Evolutionary conservation across 805 yeast species (phyloP).

Genomic region (Candida rishiriensis): DNA sequence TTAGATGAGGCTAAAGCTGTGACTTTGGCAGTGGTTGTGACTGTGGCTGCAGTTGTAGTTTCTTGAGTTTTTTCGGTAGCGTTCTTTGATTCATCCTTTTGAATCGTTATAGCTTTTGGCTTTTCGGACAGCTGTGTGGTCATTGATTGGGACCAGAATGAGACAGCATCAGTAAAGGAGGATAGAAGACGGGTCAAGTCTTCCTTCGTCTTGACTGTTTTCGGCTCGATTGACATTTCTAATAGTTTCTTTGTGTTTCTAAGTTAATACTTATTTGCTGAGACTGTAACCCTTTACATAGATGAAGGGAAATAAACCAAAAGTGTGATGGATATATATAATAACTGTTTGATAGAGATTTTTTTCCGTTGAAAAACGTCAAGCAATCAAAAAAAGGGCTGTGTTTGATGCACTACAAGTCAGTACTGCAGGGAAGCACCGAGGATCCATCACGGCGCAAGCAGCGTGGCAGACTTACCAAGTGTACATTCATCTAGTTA

Average conservation of each 20-base stretch:
- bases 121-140: background rate
- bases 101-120: background rate
- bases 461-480: no score
- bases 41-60: background rate
- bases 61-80: background rate
- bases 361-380: background rate
- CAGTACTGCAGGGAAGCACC: no score
- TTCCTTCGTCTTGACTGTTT: slow-evolving; percentile 8
- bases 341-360: background rate
- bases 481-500: no score
- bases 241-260: background rate
- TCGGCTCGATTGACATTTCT: background rate
- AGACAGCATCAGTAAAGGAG: slow-evolving; percentile 17
- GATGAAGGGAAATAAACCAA: no score
- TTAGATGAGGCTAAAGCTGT: slow-evolving; percentile 18
- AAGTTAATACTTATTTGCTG: background rate
- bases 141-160: slow-evolving; percentile 15
- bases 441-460: no score
- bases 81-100: background rate
- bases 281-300: no score
- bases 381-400: no score
- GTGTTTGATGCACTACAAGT: no score
- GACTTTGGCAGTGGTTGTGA: background rate
- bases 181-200: slow-evolving; percentile 14
- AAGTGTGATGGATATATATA: no score